Conservation (phyloP, 1,284 basidiomycete genomes). For the Bondarzewia mesenterica region DNA sequence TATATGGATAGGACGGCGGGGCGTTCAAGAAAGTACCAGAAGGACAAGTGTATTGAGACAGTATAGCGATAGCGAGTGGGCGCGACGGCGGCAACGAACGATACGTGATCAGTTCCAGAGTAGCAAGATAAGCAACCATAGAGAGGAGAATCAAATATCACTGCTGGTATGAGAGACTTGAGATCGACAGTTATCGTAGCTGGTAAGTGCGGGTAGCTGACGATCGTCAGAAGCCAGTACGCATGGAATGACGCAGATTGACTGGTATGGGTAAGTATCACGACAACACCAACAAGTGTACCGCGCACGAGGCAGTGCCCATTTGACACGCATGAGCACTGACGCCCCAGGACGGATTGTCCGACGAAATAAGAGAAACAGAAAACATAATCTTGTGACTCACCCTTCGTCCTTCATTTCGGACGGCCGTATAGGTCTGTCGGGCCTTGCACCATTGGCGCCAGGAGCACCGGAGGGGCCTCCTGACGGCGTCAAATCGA, state of each 20-base stretch:
- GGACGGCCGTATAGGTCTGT: conserved; percentile 44
- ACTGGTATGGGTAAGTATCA: conserved; percentile 13
- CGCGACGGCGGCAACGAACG: conserved; percentile 18
- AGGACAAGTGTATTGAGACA: conserved; percentile 21
- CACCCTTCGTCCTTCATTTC: conserved; percentile 94
- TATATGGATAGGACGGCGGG: conserved; percentile 31
- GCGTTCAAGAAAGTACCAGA: conserved; percentile 12
- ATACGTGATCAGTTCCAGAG: conserved; percentile 22
- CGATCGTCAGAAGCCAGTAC: conserved; percentile 14
- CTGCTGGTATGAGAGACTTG: conserved; percentile 3
- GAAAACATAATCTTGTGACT: conserved; percentile 11
- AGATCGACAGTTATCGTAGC: conserved; percentile 24
- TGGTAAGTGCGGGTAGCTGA: conserved; percentile 17
- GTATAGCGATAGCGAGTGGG: conserved; percentile 18
- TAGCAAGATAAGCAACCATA: conserved; percentile 20
- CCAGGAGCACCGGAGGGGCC: not conserved
- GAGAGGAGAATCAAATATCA: conserved; percentile 8
- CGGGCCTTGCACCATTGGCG: conserved; percentile 4
- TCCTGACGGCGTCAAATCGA: not conserved
- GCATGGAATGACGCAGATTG: conserved; percentile 11
- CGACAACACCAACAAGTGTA: conserved; percentile 8
- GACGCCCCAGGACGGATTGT: conserved; percentile 4
- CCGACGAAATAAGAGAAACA: conserved; percentile 12
- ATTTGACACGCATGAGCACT: not conserved
- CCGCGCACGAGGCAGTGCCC: conserved; percentile 4